A percentile compares a stretch with the other conserved stretches of the same genome.
phyloP scores from a whole-genome alignment of 1,139 yeast genomes.

The Yamadazyma sp. region DNA sequence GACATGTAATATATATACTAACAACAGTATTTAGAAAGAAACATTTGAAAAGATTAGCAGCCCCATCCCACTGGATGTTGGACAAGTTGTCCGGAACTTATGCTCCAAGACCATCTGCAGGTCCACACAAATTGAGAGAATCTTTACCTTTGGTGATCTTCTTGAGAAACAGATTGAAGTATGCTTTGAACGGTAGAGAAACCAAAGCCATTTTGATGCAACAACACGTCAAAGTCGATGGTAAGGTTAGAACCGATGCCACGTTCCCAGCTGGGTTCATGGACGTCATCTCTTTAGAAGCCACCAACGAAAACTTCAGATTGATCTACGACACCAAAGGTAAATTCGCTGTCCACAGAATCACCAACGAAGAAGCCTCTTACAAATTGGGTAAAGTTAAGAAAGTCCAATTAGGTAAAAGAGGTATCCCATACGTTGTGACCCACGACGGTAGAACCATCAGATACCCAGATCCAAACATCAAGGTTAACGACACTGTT shows the following conservation, averaged over 20 bases:
- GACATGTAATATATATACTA: slow-evolving; percentile 49
- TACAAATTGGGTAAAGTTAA: slow-evolving; percentile 98
- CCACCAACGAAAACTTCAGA: slow-evolving; percentile 99
- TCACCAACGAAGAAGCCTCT: slow-evolving; percentile 96
- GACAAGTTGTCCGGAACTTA: slow-evolving; percentile 99
- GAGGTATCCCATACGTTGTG: slow-evolving; percentile 95
- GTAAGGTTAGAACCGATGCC: slow-evolving; percentile 98
- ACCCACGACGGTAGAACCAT: slow-evolving; percentile 99
- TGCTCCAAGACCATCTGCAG: slow-evolving; percentile 99
- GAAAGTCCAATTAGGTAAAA: slow-evolving; percentile 97
- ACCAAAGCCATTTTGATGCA: slow-evolving; percentile 99
- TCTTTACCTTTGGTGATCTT: slow-evolving; percentile 96
- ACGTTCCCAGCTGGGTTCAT: slow-evolving; percentile 99
- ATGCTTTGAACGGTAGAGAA: slow-evolving; percentile 99
- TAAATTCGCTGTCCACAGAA: slow-evolving; percentile 99
- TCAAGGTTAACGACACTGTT: slow-evolving; percentile 96
- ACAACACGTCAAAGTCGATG: slow-evolving; percentile 98
- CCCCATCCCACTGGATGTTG: slow-evolving; percentile 99
- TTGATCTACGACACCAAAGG: slow-evolving; percentile 97
- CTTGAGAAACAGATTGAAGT: slow-evolving; percentile 99
- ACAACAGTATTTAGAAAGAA: slow-evolving; percentile 31
- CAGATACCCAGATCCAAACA: slow-evolving; percentile 98
- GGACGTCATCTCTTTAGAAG: slow-evolving; percentile 96
- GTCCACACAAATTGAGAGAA: slow-evolving; percentile 99
- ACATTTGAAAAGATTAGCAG: slow-evolving; percentile 47